phyloP scores from a whole-genome alignment of 768 basidiomycete species.

The Pleurotus ostreatus region DNA sequence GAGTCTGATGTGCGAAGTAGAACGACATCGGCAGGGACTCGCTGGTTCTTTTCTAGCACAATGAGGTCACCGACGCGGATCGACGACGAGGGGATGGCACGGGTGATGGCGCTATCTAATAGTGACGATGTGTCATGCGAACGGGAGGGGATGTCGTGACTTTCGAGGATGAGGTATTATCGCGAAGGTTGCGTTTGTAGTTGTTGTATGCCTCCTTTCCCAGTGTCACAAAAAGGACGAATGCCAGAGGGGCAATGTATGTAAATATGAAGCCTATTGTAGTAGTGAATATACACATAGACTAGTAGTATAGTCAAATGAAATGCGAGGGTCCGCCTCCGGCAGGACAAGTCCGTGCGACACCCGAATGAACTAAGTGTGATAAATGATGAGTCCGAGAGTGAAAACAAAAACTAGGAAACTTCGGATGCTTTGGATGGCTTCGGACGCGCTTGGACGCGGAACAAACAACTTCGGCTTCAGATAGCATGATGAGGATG shows the following conservation, averaged over 20 bases:
- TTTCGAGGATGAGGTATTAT: constrained; percentile 82
- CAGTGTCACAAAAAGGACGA: constrained; percentile 93
- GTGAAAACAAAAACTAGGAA: too few species aligned
- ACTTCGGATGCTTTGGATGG: too few species aligned
- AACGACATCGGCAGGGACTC: constrained; percentile 93
- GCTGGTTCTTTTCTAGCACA: constrained; percentile 91
- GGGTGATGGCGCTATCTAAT: constrained; percentile 30
- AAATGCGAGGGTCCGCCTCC: too few species aligned
- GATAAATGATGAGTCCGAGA: too few species aligned
- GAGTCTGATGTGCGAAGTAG: constrained; percentile 84
- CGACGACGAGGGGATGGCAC: constrained; percentile 82
- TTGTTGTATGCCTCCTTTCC: constrained; percentile 99
- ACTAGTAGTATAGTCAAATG: too few species aligned
- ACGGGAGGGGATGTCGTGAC: constrained; percentile 30
- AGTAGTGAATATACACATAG: too few species aligned
- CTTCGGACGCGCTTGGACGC: too few species aligned
- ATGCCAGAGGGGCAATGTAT: constrained; percentile 93
- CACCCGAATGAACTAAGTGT: too few species aligned
- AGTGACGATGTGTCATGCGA: constrained; percentile 37
- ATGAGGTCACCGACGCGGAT: constrained; percentile 91
- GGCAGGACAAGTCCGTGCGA: too few species aligned
- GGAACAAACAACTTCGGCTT: too few species aligned
- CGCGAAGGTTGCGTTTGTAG: constrained; percentile 89
- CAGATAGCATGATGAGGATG: too few species aligned
- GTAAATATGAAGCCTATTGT: constrained; percentile 97